Conservation (phyloP, 805 yeast species). For the Cyberlindnera americana region DNA sequence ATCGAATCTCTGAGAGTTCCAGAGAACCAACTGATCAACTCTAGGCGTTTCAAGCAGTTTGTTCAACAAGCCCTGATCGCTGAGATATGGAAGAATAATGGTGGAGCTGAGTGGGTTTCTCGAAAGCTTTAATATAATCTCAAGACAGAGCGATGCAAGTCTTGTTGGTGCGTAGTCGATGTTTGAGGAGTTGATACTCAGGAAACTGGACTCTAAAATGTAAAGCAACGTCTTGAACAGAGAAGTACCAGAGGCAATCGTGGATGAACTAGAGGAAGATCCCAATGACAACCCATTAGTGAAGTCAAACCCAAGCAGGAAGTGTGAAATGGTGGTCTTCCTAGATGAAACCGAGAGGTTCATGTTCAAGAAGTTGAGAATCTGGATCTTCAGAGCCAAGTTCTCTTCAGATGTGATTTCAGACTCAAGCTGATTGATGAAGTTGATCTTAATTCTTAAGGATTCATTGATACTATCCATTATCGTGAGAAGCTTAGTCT, state of each 20-base stretch:
- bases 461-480: conserved; percentile 79
- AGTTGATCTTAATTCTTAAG: conserved; percentile 63
- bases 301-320: conserved; percentile 69
- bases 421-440: conserved; percentile 62
- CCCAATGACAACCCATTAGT: conserved; percentile 50
- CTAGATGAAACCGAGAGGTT: conserved; percentile 42
- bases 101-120: conserved; percentile 52
- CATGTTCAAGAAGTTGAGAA: conserved; percentile 54
- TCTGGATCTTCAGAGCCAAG: conserved; percentile 48
- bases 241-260: conserved; percentile 51
- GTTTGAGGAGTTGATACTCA: conserved; percentile 35
- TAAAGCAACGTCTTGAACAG: conserved; percentile 51
- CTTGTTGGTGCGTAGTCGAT: conserved; percentile 54
- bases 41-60: conserved; percentile 48
- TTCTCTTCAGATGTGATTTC: conserved; percentile 37
- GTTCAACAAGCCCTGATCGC: conserved; percentile 49
- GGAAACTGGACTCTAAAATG: conserved; percentile 46
- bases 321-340: conserved; percentile 61
- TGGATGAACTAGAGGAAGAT: conserved; percentile 40
- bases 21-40: conserved; percentile 49
- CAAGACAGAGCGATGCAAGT: conserved; percentile 55
- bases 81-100: conserved; percentile 48
- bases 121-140: conserved; percentile 59
- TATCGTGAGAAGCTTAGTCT: conserved; percentile 63
- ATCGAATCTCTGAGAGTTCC: conserved; percentile 49